Base-by-base conservation (phyloP, 495 filamentous ascomycete species). In the Xylaria palmicola region DNA sequence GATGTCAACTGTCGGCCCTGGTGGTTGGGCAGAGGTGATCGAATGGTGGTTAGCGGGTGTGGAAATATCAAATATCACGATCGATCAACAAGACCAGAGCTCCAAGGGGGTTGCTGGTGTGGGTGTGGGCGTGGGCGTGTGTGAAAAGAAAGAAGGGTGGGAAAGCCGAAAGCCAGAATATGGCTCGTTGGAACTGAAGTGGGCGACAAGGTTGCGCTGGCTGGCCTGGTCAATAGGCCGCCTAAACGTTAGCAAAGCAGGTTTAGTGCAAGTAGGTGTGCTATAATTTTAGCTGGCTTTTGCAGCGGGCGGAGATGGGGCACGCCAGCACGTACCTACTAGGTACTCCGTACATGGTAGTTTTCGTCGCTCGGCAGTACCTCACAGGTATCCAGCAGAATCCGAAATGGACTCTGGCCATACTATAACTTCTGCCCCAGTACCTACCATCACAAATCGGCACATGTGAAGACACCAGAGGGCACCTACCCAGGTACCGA, bases 11-110 rank as follows among this genome's bases (percentile, higher is more conserved):
- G 17, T 57, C 60, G 36, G 45, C 66, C 66, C 63, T 62, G 64
- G 55, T 63, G 64, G 68, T 69, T 69, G 66, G 69, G 62, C 54
- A 67, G 69, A 67, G 59, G 65, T 57, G 59, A 40, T 45, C 45
- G 26, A 50, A 29, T 52, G 54, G 43, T 61, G 60, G 56, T 64
- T 67, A 63, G 60, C 64, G 68, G 68, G 68, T 71, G 68, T 71
- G 68, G 47, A 69, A 67, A 67, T 71, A 71, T 71, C 51, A 69
- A 67, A 67, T 71, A 71, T 71, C 68, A 71, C 59, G 66, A 69
- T 61, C 64, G 64, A 65, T 71, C 64, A 71, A 67, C 66, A 69
- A 59, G 53, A 69, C 64, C 64, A 71, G 62, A 65, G 65, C 36
- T 51, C 49, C 34, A 45, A 17, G 56, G 59, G 56, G 62, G 53